phyloP scores from a whole-genome alignment of 2,329 filamentous ascomycete species.

The Aspergillus costaricaensis region DNA sequence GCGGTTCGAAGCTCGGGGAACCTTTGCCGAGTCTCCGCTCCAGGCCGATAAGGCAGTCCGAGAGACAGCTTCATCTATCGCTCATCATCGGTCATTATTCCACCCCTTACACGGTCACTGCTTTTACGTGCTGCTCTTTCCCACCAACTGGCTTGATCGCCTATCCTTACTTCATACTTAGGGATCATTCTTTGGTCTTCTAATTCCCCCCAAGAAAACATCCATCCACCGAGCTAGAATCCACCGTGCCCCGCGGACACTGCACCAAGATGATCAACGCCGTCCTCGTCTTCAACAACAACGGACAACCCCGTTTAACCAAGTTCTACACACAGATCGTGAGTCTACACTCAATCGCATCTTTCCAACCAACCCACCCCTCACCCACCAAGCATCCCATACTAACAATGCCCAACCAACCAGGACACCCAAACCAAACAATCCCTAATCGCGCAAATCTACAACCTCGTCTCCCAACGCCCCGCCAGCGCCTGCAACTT shows the following conservation, averaged over 20 bases:
- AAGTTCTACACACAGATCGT: conserved; percentile 99
- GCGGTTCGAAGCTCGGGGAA: not conserved
- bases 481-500: conserved; percentile 96
- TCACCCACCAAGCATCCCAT: no score
- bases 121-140: not conserved
- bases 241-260: not conserved
- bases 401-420: not conserved
- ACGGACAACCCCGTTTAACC: conserved; percentile 91
- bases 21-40: conserved; percentile 17
- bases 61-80: conserved; percentile 1
- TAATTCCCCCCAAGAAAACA: not conserved
- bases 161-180: no score
- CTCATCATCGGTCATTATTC: not conserved
- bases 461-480: conserved; percentile 89
- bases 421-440: conserved; percentile 98
- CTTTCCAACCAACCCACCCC: no score
- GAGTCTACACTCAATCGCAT: conserved; percentile 25
- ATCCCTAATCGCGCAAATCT: conserved; percentile 94
- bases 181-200: not conserved
- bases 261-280: conserved; percentile 83
- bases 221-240: not conserved
- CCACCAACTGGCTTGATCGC: not conserved
- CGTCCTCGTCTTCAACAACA: conserved; percentile 97
- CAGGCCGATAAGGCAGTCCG: conserved; percentile 19
- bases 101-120: not conserved